Evolutionary conservation across 345 rosid genomes (phyloP).

Genomic region (Hibiscus mutabilis): DNA sequence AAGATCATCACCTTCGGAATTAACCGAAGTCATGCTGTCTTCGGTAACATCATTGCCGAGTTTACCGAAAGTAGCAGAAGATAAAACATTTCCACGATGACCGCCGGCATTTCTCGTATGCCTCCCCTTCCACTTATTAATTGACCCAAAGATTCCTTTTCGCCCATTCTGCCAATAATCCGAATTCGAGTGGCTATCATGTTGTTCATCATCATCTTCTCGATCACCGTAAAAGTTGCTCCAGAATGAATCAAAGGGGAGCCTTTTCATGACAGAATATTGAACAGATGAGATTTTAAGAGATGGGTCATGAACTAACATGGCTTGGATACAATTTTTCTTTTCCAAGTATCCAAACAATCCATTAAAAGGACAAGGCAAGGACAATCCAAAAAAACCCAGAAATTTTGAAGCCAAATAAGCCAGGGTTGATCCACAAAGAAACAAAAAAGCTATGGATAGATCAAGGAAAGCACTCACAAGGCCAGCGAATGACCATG

Average conservation of each 20-base stretch:
- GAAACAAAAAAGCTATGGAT: slow-evolving; percentile 33
- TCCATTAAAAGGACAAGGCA: slow-evolving; percentile 61
- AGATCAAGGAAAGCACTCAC: slow-evolving; percentile 65
- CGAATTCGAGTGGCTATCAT: background rate
- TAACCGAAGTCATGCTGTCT: slow-evolving; percentile 15
- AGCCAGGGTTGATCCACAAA: slow-evolving; percentile 43
- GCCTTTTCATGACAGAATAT: slow-evolving; percentile 23
- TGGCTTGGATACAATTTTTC: slow-evolving; percentile 40
- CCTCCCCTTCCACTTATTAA: slow-evolving; percentile 21
- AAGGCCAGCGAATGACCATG: slow-evolving; percentile 48
- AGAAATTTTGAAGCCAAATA: slow-evolving; percentile 45
- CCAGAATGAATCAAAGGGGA: slow-evolving; percentile 45
- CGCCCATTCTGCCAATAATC: slow-evolving; percentile 14
- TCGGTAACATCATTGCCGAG: slow-evolving; percentile 14
- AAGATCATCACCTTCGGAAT: slow-evolving; percentile 17
- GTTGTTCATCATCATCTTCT: background rate
- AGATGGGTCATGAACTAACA: slow-evolving; percentile 28
- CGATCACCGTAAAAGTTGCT: slow-evolving; percentile 13
- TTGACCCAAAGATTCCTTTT: slow-evolving; percentile 23
- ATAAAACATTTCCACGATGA: slow-evolving; percentile 20
- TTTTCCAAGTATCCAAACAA: slow-evolving; percentile 29
- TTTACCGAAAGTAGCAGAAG: slow-evolving; percentile 17
- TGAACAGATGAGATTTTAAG: slow-evolving; percentile 40
- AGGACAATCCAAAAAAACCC: slow-evolving; percentile 37
- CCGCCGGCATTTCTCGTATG: slow-evolving; percentile 24